Evolutionary conservation across 345 rosid species (phyloP), one percentile per base, ranked within the genome.

Genomic region (Clausena lansium): DNA sequence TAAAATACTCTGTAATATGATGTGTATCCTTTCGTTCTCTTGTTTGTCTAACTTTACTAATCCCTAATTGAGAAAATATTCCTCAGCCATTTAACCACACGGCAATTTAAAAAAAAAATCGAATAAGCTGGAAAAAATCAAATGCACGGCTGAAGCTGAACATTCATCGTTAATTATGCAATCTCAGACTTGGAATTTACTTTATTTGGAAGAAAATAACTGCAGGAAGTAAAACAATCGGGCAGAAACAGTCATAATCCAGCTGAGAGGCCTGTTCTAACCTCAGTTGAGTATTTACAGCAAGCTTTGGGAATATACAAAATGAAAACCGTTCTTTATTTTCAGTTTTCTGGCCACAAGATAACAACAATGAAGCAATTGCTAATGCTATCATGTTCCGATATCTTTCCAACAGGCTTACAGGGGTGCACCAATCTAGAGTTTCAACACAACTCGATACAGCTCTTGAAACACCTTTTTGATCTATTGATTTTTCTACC

Each of bases 271-370:
- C 60, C 19, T 0, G 38, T 28, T 52, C 8, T 11, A 10, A 8
- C 10, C 11, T 22, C 20, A 9, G 58, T 58, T 39, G n/a, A 27
- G 30, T 13, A 30, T 28, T 62, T 62, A 30, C 45, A 50, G 19
- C 30, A 20, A 61, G 19, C 24, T 75, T 63, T 32, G 33, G 7
- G 60, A 75, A 65, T 64, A 76, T 52, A 65, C 71, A 75, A 32
- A 33, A 50, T n/a, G 27, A 64, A 22, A 20, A 47, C 8, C 6
- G 3, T 28, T 27, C 32, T 74, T 20, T 58, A 8, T 73, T 73
- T 59, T 38, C 59, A 28, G 39, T 45, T 74, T 60, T 45, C 27
- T 19, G 69, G 20, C 27, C 15, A 13, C 33, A 41, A 27, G 69
- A 22, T 41, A 28, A 74, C 59, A 65, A 52, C 61, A 61, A 28